Base-by-base conservation (phyloP, 176 grass and related monocot genomes). In the Oryza officinalis region DNA sequence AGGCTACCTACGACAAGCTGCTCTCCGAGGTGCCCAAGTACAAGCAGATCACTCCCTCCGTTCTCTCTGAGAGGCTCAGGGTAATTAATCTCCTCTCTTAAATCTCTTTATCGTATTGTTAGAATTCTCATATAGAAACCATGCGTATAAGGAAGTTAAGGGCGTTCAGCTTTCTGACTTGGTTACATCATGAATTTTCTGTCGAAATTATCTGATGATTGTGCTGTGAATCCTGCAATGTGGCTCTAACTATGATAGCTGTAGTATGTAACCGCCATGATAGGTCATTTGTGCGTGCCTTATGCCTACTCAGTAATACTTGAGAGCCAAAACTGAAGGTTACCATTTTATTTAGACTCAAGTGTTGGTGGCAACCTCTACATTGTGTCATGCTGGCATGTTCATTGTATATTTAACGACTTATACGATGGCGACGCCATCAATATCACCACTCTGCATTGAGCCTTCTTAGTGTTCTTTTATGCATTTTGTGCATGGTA, bases 11-110 rank as follows among this genome's bases (percentile, higher is more conserved):
- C 71, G 89, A 91, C 71, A 91, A 91, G 75, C 81, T 91, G 65
- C 31, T 87, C 2, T 66, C 81, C 6, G 85, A 91, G 80, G 89
- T 69, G 43, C 89, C 89, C 76, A 91, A 91, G 80, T 87, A 80
- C 70, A 91, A 87, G 81, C 85, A 87, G 70, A 91, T 91, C 81
- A 91, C 89, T 17, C 89, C 89, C 2, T 91, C 89, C 47, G 47
- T 91, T 40, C 89, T 91, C 65, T 91, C 89, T 6, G 89, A 91
- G 81, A 75, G 89, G 10, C 80, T 91, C 8, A 33, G 89, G 89
- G 89, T 91, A 91, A 85, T 1, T 23, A 0, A 33, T 33, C 32
- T 2, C 50, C 6, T 3, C 2, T 75, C 32, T 23, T 63, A 75
- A 26, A 81, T 81, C 71, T 69, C 8, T 32, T 32, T 27, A 9